Conservation (phyloP, 352 stramenopile species). For the Globisporangium acanthophoron region DNA sequence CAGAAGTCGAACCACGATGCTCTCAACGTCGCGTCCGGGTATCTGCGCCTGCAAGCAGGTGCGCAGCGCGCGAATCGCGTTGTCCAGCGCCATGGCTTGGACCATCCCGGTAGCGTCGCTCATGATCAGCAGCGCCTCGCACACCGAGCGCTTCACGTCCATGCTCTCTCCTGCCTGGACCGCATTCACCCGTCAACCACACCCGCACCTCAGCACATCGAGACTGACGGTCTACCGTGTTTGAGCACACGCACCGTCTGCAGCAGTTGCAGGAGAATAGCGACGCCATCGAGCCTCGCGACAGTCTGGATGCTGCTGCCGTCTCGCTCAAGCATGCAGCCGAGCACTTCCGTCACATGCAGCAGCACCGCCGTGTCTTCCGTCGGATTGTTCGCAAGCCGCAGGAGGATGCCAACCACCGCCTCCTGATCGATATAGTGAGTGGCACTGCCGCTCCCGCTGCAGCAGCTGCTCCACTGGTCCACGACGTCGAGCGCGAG, state of each 20-base stretch:
- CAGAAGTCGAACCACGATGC: conserved; percentile 28
- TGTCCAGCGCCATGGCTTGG: conserved; percentile 36
- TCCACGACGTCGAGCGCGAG: conserved; percentile 39
- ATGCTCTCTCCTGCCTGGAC: conserved; percentile 20
- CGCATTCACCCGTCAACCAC: background rate
- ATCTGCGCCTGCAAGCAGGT: conserved; percentile 25
- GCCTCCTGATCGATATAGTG: conserved; percentile 6
- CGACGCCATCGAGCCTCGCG: conserved; percentile 23
- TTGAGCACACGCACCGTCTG: conserved; percentile 15
- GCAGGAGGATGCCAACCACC: conserved; percentile 18
- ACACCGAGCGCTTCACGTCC: conserved; percentile 35
- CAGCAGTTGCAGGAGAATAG: conserved; percentile 29
- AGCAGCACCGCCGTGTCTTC: conserved; percentile 34
- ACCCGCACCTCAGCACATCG: background rate
- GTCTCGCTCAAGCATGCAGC: conserved; percentile 26
- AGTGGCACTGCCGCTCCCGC: conserved; percentile 8
- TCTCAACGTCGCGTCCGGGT: conserved; percentile 22
- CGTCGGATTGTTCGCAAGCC: conserved; percentile 20
- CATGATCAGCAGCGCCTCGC: conserved; percentile 33
- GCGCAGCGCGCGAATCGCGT: conserved; percentile 30
- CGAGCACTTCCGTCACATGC: conserved; percentile 31
- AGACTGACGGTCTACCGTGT: background rate
- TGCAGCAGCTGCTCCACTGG: conserved; percentile 10
- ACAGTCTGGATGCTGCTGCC: conserved; percentile 24
- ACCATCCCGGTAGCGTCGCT: conserved; percentile 29